Evolutionary conservation across 371 early-diverging fungal species (phyloP).

Genomic region (Cokeromyces recurvatus): DNA sequence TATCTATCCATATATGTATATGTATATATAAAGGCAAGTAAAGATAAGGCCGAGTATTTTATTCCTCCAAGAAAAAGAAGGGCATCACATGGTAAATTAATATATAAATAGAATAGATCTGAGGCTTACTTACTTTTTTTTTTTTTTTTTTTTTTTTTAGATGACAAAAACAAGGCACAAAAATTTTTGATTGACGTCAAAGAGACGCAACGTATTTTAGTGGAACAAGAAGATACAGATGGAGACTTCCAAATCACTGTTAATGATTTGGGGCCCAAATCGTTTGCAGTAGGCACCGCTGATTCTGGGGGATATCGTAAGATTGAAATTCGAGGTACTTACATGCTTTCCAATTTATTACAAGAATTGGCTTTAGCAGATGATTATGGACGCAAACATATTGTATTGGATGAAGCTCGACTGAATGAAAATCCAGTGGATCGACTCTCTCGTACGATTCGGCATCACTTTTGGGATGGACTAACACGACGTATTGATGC

Average conservation of each 20-base stretch:
- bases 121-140: neutral
- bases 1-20: too few relatives aligned
- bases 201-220: slow-evolving; percentile 66
- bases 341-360: slow-evolving; percentile 86
- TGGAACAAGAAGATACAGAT: slow-evolving; percentile 91
- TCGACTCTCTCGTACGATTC: slow-evolving; percentile 83
- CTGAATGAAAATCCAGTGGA: slow-evolving; percentile 89
- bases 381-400: slow-evolving; percentile 73
- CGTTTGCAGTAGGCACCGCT: slow-evolving; percentile 75
- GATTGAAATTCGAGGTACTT: slow-evolving; percentile 86
- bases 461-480: slow-evolving; percentile 88
- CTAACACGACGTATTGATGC: slow-evolving; percentile 88
- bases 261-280: slow-evolving; percentile 85
- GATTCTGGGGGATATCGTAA: slow-evolving; percentile 76
- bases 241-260: slow-evolving; percentile 90
- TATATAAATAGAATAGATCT: too few relatives aligned
- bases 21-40: too few relatives aligned
- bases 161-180: slow-evolving; percentile 63
- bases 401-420: slow-evolving; percentile 77
- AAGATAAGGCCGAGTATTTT: neutral
- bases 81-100: slow-evolving; percentile 20
- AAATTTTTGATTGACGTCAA: slow-evolving; percentile 79
- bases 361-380: slow-evolving; percentile 89
- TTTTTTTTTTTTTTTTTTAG: slow-evolving; percentile 22
- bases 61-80: slow-evolving; percentile 8